Evolutionary conservation across 345 rosid species (phyloP).

Genomic region (Cardiospermum halicacabum): DNA sequence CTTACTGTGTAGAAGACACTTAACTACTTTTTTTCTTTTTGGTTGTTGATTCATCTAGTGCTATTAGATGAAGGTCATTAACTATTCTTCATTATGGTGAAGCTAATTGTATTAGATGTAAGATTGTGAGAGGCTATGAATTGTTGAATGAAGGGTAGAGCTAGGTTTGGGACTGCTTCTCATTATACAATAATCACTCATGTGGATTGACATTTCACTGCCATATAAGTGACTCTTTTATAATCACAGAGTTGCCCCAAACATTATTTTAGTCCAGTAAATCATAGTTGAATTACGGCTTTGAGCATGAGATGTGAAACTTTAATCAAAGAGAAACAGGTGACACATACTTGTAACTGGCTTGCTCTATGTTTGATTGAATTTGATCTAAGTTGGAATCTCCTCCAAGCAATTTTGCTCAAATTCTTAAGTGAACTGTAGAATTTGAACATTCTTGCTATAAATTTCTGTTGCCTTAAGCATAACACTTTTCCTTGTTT

Average conservation of each 20-base stretch:
- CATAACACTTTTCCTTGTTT: too few species aligned
- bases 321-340: too few species aligned
- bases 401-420: background rate
- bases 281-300: background rate
- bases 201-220: too few species aligned
- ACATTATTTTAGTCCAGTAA: background rate
- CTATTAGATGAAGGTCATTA: too few species aligned
- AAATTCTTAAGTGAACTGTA: background rate
- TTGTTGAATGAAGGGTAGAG: background rate
- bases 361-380: background rate
- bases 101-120: background rate
- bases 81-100: background rate
- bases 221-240: too few species aligned
- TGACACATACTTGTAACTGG: background rate
- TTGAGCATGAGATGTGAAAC: too few species aligned
- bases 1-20: background rate
- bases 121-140: background rate
- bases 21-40: too few species aligned
- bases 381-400: background rate
- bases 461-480: conserved; percentile 4
- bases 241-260: too few species aligned
- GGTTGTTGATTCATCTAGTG: too few species aligned
- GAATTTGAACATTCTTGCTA: background rate
- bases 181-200: too few species aligned
- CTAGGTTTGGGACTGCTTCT: too few species aligned